These are phyloP conservation scores for Dioszegia crocea DNA, from an alignment of 768 basidiomycete genomes.

Conservation along the genomic window DNA sequence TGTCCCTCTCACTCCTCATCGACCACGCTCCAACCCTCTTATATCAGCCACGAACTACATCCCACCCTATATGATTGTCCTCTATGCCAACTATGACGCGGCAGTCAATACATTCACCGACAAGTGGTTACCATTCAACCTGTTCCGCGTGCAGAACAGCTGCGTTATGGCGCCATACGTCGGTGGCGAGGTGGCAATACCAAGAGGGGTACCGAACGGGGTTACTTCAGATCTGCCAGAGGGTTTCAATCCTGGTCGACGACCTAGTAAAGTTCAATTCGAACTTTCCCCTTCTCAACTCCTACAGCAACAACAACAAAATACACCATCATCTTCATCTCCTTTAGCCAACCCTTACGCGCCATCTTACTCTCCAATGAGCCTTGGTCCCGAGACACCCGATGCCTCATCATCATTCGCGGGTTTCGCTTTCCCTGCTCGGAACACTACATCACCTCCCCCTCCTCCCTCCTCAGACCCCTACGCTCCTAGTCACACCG, in stretches of 20 bases:
- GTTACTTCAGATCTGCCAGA: background rate
- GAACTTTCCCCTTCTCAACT: constrained; percentile 14
- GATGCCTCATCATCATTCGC: background rate
- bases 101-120: constrained; percentile 47
- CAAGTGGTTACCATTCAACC: constrained; percentile 47
- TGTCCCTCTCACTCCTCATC: constrained; percentile 41
- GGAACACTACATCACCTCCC: background rate
- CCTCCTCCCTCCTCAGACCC: background rate
- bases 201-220: background rate
- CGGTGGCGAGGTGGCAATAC: constrained; percentile 7
- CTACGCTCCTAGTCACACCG: background rate
- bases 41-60: constrained; percentile 13
- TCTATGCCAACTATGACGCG: constrained; percentile 47
- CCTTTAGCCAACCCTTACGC: background rate
- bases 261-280: constrained; percentile 49
- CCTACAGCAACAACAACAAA: background rate
- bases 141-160: constrained; percentile 49
- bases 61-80: constrained; percentile 47
- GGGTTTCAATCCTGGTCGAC: constrained; percentile 10
- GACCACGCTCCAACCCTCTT: constrained; percentile 6
- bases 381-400: background rate
- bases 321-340: background rate
- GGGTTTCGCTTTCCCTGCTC: constrained; percentile 23
- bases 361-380: background rate
- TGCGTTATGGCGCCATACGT: constrained; percentile 42